A percentile compares a stretch with the other conserved stretches of the same genome.
These are phyloP conservation scores for Cafeteria roenbergensis DNA, from an alignment of 108 stramenopile genomes.

Conservation along the genomic window DNA sequence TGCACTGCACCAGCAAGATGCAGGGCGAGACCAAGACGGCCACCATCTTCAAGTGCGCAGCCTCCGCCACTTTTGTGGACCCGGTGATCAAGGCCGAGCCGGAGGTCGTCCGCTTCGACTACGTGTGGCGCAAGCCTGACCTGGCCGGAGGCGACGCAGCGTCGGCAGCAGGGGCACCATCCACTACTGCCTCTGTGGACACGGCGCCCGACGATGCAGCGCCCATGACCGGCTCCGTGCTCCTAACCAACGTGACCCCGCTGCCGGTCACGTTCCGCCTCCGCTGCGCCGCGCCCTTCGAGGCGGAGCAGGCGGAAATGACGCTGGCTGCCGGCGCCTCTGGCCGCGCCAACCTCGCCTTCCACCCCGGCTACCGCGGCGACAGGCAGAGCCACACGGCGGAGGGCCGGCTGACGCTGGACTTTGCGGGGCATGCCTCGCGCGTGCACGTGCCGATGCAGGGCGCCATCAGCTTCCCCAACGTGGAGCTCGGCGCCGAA, in stretches of 20 bases:
- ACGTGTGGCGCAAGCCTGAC: slow-evolving; percentile 22
- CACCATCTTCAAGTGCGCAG: slow-evolving; percentile 25
- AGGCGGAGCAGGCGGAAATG: slow-evolving; percentile 33
- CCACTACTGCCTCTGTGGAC: not conserved
- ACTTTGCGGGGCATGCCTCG: slow-evolving; percentile 41
- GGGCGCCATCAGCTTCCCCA: slow-evolving; percentile 47
- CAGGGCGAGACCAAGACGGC: slow-evolving; percentile 27
- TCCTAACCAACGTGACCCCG: not conserved
- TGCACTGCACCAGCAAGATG: slow-evolving; percentile 34
- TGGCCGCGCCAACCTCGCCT: slow-evolving; percentile 26
- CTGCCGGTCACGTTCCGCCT: slow-evolving; percentile 8
- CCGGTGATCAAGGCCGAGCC: slow-evolving; percentile 27
- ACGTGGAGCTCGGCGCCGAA: slow-evolving; percentile 38
- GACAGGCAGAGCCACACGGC: slow-evolving; percentile 37
- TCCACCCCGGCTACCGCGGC: slow-evolving; percentile 41
- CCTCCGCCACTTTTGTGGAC: slow-evolving; percentile 26
- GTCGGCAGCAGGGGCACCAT: not conserved
- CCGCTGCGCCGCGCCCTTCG: slow-evolving; percentile 34
- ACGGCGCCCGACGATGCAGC: no score
- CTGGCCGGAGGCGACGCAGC: not conserved
- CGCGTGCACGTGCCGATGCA: slow-evolving; percentile 27
- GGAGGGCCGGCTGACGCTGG: slow-evolving; percentile 21
- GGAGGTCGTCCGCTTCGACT: slow-evolving; percentile 23
- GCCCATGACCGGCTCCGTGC: not conserved
- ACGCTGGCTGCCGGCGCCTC: slow-evolving; percentile 31